Evolutionary conservation across 441 rosid species (phyloP).

Genomic region (Raphanus hybrid): DNA sequence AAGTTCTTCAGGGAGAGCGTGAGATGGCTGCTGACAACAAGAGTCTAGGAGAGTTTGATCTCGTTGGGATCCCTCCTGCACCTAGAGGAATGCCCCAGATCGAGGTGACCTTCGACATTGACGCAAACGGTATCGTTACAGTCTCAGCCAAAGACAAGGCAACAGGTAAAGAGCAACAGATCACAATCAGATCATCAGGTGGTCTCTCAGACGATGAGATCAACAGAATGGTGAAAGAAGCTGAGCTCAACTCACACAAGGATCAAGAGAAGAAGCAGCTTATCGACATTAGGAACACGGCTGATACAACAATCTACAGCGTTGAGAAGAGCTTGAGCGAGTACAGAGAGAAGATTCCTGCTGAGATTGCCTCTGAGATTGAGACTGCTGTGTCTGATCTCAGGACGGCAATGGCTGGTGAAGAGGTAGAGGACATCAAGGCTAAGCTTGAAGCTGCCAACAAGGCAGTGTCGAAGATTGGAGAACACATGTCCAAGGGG

Average conservation of each 20-base stretch:
- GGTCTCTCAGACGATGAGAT: constrained; percentile 56
- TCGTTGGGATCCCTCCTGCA: constrained; percentile 57
- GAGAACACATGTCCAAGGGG: constrained; percentile 60
- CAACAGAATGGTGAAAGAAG: constrained; percentile 57
- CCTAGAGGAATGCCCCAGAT: constrained; percentile 59
- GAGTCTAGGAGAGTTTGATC: constrained; percentile 53
- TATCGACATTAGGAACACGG: constrained; percentile 59
- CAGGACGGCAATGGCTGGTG: constrained; percentile 57
- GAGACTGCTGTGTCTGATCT: constrained; percentile 60
- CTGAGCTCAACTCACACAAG: constrained; percentile 51
- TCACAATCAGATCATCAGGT: constrained; percentile 54
- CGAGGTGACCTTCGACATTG: constrained; percentile 57
- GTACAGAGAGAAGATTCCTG: constrained; percentile 60
- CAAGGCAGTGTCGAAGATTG: constrained; percentile 65
- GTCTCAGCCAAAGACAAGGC: constrained; percentile 60
- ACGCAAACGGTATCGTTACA: constrained; percentile 55
- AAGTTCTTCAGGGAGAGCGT: constrained; percentile 72
- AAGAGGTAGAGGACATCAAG: constrained; percentile 54
- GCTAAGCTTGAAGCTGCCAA: constrained; percentile 60
- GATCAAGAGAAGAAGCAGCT: constrained; percentile 55
- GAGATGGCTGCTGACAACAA: constrained; percentile 69
- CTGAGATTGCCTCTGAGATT: constrained; percentile 56
- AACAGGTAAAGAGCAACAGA: constrained; percentile 53
- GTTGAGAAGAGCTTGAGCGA: constrained; percentile 64
- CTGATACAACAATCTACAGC: constrained; percentile 62